A percentile compares a stretch with the other conserved stretches of the same genome.
Evolutionary conservation across 805 yeast species (phyloP).

Genomic region (Kodamaea laetipori): DNA sequence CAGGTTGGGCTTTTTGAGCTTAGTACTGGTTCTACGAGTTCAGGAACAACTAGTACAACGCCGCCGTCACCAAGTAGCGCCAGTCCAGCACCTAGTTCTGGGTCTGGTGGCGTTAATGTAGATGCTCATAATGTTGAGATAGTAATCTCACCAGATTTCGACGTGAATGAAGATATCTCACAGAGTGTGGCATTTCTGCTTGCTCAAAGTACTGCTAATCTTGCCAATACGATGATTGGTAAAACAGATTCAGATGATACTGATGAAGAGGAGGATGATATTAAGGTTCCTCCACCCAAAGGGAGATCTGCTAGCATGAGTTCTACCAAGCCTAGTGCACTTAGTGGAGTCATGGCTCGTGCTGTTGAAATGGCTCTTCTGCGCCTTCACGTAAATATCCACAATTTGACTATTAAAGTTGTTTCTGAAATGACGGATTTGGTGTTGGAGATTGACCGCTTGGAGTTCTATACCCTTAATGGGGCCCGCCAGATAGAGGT

Average conservation of each 20-base stretch:
- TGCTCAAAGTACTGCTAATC: conserved; percentile 72
- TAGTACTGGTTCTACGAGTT: conserved; percentile 21
- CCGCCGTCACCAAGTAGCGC: conserved; percentile 5
- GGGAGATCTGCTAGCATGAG: conserved; percentile 12
- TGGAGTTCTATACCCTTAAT: conserved; percentile 42
- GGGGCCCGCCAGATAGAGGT: conserved; percentile 47
- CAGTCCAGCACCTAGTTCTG: conserved; percentile 2
- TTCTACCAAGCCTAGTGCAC: conserved; percentile 34
- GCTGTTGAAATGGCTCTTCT: conserved; percentile 71
- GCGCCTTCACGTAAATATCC: conserved; percentile 54
- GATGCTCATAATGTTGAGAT: conserved; percentile 56
- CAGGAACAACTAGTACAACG: not conserved
- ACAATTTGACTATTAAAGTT: conserved; percentile 49
- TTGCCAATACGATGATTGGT: conserved; percentile 58
- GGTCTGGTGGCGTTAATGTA: conserved; percentile 58
- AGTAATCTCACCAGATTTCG: conserved; percentile 40
- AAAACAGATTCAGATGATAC: conserved; percentile 1
- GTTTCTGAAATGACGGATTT: conserved; percentile 47
- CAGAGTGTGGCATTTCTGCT: conserved; percentile 50
- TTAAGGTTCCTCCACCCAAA: conserved; percentile 2
- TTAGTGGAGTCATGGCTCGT: conserved; percentile 59
- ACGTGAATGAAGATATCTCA: conserved; percentile 30
- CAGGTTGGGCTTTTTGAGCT: conserved; percentile 55
- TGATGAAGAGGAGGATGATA: conserved; percentile 19
- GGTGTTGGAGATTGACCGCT: conserved; percentile 33